A percentile compares a stretch with the other conserved stretches of the same genome.
Conservation (phyloP, 169 alveolate species). For the Nephromyces sp. region DNA sequence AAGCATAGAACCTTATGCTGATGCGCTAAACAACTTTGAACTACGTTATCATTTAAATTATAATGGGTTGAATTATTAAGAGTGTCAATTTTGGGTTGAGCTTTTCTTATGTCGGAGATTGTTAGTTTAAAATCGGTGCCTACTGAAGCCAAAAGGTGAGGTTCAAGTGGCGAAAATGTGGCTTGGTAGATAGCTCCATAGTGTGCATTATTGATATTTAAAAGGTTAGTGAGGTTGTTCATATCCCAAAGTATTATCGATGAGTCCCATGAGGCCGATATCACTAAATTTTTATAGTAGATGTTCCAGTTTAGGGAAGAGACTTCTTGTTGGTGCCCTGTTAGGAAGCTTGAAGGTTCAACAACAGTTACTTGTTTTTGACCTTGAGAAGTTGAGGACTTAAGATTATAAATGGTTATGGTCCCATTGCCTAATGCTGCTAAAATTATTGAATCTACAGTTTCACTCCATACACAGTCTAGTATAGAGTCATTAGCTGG, state of each 20-base stretch:
- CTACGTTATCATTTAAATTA: not conserved
- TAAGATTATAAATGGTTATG: not conserved
- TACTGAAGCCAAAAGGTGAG: not conserved
- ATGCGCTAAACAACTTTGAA: conserved; percentile 11
- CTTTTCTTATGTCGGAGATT: not conserved
- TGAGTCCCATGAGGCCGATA: conserved; percentile 29
- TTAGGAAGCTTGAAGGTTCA: not conserved
- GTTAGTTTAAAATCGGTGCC: not conserved
- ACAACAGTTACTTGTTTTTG: not conserved
- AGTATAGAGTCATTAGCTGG: conserved; percentile 5
- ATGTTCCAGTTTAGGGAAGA: conserved; percentile 14
- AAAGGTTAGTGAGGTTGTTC: not conserved
- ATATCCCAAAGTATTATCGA: conserved; percentile 21
- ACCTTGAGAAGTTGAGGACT: not conserved
- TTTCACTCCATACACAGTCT: conserved; percentile 21
- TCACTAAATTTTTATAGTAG: not conserved
- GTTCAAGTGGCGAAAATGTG: not conserved
- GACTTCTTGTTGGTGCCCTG: conserved; percentile 21
- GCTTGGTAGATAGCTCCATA: not conserved
- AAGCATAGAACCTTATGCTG: conserved; percentile 19
- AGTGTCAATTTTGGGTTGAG: not conserved
- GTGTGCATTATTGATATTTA: not conserved
- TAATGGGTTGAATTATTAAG: not conserved
- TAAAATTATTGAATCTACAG: not conserved
- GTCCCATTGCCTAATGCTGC: conserved; percentile 15